Conservation (phyloP, 768 basidiomycete genomes). For the Chalciporus sphaerocephalus region DNA sequence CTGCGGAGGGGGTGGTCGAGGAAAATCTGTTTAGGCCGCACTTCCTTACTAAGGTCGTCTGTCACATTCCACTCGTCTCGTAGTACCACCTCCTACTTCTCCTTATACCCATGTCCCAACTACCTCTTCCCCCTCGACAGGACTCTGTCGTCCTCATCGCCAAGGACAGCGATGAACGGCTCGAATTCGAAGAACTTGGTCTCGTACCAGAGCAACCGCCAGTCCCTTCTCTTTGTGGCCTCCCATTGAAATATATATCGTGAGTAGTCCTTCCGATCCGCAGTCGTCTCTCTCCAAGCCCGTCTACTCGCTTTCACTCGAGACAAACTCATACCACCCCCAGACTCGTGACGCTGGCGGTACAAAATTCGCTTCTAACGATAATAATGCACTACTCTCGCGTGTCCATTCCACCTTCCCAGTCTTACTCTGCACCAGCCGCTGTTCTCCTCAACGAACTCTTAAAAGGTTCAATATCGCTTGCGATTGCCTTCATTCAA, state of each 20-base stretch:
- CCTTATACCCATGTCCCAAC: conserved; percentile 30
- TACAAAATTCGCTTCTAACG: conserved; percentile 87
- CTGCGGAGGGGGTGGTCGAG: neutral
- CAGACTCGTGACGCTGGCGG: conserved; percentile 78
- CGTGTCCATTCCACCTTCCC: conserved; percentile 68
- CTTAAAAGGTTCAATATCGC: conserved; percentile 84
- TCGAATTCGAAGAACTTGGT: conserved; percentile 44
- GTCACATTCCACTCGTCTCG: neutral
- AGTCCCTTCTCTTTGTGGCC: conserved; percentile 57
- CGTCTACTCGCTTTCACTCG: neutral
- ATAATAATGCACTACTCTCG: conserved; percentile 98
- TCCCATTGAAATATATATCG: conserved; percentile 81
- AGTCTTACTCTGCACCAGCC: conserved; percentile 86
- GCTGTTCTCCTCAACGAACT: conserved; percentile 94
- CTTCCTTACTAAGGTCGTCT: neutral
- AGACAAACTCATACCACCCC: neutral
- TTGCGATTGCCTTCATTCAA: conserved; percentile 74
- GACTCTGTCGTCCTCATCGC: conserved; percentile 27
- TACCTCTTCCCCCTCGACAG: conserved; percentile 7
- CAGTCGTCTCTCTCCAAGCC: neutral
- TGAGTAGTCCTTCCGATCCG: conserved; percentile 35
- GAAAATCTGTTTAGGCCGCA: conserved; percentile 2
- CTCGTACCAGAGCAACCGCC: conserved; percentile 36
- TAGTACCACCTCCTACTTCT: conserved; percentile 7
- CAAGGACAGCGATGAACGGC: conserved; percentile 34